Evolutionary conservation across 768 basidiomycete genomes (phyloP).

Genomic region (Cantharellus anzutake): DNA sequence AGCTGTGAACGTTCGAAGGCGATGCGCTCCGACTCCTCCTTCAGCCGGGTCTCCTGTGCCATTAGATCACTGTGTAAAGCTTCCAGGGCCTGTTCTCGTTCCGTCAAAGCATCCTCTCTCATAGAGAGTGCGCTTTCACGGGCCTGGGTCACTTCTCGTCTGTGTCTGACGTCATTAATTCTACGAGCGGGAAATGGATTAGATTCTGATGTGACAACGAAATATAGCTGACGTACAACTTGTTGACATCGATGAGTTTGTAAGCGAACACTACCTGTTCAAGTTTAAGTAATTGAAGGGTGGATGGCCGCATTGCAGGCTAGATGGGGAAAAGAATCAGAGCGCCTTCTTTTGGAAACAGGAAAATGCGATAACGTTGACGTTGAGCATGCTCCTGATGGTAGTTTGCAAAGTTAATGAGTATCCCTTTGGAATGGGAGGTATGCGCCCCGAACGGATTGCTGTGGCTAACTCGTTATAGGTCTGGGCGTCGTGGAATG

Average conservation of each 20-base stretch:
- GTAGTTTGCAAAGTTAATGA: conserved; percentile 49
- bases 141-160: conserved; percentile 36
- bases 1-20: background rate
- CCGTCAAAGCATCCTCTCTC: conserved; percentile 8
- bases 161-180: conserved; percentile 42
- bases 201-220: background rate
- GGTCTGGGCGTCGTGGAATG: conserved; percentile 85
- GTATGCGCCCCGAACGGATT: conserved; percentile 74
- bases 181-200: conserved; percentile 18
- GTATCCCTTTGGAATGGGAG: conserved; percentile 71
- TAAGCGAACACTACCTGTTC: conserved; percentile 53
- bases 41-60: background rate
- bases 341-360: background rate
- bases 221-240: conserved; percentile 33
- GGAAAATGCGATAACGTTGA: conserved; percentile 37
- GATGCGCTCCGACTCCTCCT: background rate
- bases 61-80: background rate
- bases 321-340: conserved; percentile 15
- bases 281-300: conserved; percentile 60
- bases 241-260: conserved; percentile 60
- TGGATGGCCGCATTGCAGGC: conserved; percentile 79
- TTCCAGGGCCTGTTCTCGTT: conserved; percentile 3
- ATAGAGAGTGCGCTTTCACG: conserved; percentile 25
- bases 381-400: conserved; percentile 73
- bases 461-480: conserved; percentile 68